Base-by-base conservation (phyloP, 2,329 filamentous ascomycete genomes). In the Phialophora macrospora region DNA sequence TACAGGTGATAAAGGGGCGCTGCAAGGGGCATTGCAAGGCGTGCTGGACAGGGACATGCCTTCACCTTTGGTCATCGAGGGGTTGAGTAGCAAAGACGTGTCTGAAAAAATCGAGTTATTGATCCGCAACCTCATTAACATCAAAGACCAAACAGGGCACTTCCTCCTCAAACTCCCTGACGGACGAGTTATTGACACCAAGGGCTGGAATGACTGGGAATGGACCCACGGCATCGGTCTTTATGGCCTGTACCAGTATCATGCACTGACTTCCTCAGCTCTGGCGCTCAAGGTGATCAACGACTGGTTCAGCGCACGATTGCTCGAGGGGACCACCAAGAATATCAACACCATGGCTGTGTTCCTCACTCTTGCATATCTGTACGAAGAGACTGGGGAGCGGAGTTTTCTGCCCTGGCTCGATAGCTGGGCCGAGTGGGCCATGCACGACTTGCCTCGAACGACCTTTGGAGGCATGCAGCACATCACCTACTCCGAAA, bases 331-430 rank as follows among this genome's bases (percentile, higher is more conserved):
- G 74, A 93, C 91, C 3, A 92, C 89, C 46, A 93, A 93, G 76
- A 93, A 93, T 76, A 92, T 92, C 82, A 93, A 92, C 80, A 93
- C 91, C 17, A 92, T 93, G 90, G 87, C 89, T 12, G 88, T 88
- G 0, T 91, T 93, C 76, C 79, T 93, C 22, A 91, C 90, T 0
- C 82, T 93, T 0, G 90, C 90, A 0, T 88, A 87, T 73, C 82
- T 93, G n/a, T 93, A 93, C 73, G 90, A 93, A 77, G 86, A 88
- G 75, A 91, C 88, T 0, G 79, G 83, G 8, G 88, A 92, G 73
- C 81, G 83, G 68, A 87, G 84, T 0, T 93, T 92, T 74, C 79
- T 90, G 7, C 88, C 90, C 0, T 93, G 90, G 90, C 81, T 94
- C 5, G 91, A 94, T 72, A 82, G 84, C 55, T 94, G 91, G 91